A percentile compares a stretch with the other conserved stretches of the same genome.
phyloP scores from a whole-genome alignment of 768 basidiomycete genomes.

The Kwoniella shandongensis region DNA sequence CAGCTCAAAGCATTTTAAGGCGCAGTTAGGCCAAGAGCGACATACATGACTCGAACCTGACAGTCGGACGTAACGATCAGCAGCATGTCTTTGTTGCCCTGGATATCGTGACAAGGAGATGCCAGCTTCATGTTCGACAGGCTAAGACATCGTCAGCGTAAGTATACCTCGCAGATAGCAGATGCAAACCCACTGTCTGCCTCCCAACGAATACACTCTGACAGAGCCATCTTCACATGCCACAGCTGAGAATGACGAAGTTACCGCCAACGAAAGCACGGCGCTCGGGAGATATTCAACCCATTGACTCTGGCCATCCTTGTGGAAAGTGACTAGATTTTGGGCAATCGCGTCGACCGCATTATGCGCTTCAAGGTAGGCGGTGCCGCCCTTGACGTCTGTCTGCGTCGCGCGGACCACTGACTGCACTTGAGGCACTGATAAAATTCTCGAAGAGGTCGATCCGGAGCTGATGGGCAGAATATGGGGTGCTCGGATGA shows the following conservation, averaged over 20 bases:
- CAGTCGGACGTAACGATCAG: slow-evolving; percentile 73
- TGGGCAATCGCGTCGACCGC: slow-evolving; percentile 62
- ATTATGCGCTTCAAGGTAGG: slow-evolving; percentile 76
- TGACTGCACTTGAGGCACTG: slow-evolving; percentile 64
- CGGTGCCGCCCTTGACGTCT: slow-evolving; percentile 55
- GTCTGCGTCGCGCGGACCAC: slow-evolving; percentile 64
- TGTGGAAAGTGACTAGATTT: slow-evolving; percentile 66
- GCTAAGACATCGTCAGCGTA: slow-evolving; percentile 55
- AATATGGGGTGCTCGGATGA: slow-evolving; percentile 37
- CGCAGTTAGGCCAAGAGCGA: background rate
- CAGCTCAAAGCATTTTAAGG: slow-evolving; percentile 5
- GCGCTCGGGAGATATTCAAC: slow-evolving; percentile 80
- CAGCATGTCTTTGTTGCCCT: slow-evolving; percentile 65
- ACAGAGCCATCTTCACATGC: slow-evolving; percentile 76
- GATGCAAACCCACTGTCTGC: slow-evolving; percentile 65
- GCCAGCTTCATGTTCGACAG: slow-evolving; percentile 73
- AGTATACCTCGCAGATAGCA: background rate
- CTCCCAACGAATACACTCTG: slow-evolving; percentile 79
- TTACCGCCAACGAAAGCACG: slow-evolving; percentile 67
- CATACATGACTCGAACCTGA: slow-evolving; percentile 4
- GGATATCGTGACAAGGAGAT: slow-evolving; percentile 68
- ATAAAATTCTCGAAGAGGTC: slow-evolving; percentile 52
- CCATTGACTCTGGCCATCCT: slow-evolving; percentile 72
- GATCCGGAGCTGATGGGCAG: slow-evolving; percentile 32
- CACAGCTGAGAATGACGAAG: slow-evolving; percentile 69